phyloP scores from a whole-genome alignment of 305 asterid species.

The Coffea humblotiana region DNA sequence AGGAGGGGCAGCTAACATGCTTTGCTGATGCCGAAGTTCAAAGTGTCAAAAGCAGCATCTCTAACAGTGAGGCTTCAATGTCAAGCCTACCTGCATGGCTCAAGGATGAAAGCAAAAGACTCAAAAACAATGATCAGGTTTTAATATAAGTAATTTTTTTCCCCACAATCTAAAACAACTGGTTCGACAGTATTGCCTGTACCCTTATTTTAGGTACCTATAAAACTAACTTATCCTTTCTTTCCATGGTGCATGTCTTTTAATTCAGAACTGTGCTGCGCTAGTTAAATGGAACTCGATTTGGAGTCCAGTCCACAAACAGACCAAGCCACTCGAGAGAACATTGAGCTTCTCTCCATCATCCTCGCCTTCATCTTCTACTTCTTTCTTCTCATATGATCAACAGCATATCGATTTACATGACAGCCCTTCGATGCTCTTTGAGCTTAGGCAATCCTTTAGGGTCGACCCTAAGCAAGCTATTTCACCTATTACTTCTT shows the following conservation, averaged over 20 bases:
- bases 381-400: constrained; percentile 39
- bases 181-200: neutral
- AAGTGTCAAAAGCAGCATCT: constrained; percentile 19
- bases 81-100: constrained; percentile 84
- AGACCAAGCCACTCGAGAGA: constrained; percentile 32
- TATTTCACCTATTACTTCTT: constrained; percentile 32
- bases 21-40: constrained; percentile 46
- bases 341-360: constrained; percentile 45
- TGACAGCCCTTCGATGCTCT: neutral
- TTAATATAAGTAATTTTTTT: neutral
- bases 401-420: constrained; percentile 17
- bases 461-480: constrained; percentile 14
- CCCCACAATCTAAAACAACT: neutral
- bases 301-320: constrained; percentile 52
- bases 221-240: constrained; percentile 12
- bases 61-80: constrained; percentile 33
- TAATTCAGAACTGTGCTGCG: constrained; percentile 38
- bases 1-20: constrained; percentile 34
- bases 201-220: neutral
- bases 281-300: constrained; percentile 62
- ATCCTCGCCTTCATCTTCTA: constrained; percentile 37
- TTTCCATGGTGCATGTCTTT: constrained; percentile 14
- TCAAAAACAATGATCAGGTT: constrained; percentile 53
- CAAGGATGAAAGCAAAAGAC: constrained; percentile 55
- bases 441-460: constrained; percentile 15